Evolutionary conservation across 1,284 basidiomycete species (phyloP), one percentile per base, ranked within the genome.

Genomic region (Bondarzewia mesenterica): DNA sequence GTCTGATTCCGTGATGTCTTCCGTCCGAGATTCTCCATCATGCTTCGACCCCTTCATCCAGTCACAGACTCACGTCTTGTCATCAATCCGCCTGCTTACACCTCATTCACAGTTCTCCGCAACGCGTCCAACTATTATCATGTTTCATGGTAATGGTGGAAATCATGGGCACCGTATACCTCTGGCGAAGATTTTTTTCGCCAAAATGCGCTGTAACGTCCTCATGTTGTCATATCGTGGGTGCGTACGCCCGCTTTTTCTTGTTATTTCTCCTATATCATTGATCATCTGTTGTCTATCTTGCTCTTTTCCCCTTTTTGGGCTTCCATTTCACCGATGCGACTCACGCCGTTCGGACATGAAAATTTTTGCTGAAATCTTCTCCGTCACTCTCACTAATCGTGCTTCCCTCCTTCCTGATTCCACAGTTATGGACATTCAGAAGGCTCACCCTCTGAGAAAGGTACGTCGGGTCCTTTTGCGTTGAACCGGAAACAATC

Each of bases 141-240:
- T 95, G 80, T 91, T 94, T 54, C 92, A 95, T 57, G 93, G 93
- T 8, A 95, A 95, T 60, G 93, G 69, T 46, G 91, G 82, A 44
- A 89, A 89, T 56, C 68, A 79, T 37, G 87, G 87, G 0, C 95
- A 98, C 62, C 78, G 94, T 16, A 78, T 99, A 59, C 94, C 95
- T 0, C 72, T 98, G 12, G 95, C 90, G 0, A 80, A 81, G 50
- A 78, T 93, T 27, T 95, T 97, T 63, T 92, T 80, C 61, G 70
- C 80, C 40, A 82, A 83, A 57, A 82, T 93, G 77, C 74, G 87
- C 15, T 93, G 89, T 65, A 94, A 94, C 61, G 89, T 94, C 7
- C 68, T 94, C 36, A 90, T 93, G 83, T 68, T 93, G 51, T 90
- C 86, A 46, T 94, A 95, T 60, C 73, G 92, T 59, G 92, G 92